A percentile compares a stretch with the other conserved stretches of the same genome.
Evolutionary conservation across 2,329 filamentous ascomycete species (phyloP).

Genomic region (Hortaea sp.): DNA sequence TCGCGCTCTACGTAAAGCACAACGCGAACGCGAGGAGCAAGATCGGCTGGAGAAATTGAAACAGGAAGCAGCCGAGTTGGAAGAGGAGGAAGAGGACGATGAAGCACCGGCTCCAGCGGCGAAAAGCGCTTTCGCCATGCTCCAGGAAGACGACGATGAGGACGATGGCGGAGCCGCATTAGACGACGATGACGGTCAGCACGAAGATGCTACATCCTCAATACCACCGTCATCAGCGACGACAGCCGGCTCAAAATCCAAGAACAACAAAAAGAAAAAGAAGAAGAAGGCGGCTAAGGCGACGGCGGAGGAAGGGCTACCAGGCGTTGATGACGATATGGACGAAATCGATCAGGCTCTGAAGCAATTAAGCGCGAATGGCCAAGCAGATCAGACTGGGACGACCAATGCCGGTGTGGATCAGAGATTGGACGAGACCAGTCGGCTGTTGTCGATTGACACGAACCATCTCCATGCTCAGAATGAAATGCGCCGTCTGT

Average conservation of each 20-base stretch:
- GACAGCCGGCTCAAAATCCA: slow-evolving; percentile 19
- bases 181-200: slow-evolving; percentile 17
- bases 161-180: slow-evolving; percentile 14
- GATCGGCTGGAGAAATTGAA: slow-evolving; percentile 35
- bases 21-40: slow-evolving; percentile 51
- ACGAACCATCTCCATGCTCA: slow-evolving; percentile 69
- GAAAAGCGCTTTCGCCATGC: slow-evolving; percentile 38
- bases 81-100: slow-evolving; percentile 30
- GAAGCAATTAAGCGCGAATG: slow-evolving; percentile 41
- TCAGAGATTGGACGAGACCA: slow-evolving; percentile 38
- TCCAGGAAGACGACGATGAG: slow-evolving; percentile 30
- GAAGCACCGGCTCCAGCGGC: slow-evolving; percentile 19
- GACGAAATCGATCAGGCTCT: slow-evolving; percentile 61
- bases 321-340: slow-evolving; percentile 20
- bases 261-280: slow-evolving; percentile 43
- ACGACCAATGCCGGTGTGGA: slow-evolving; percentile 18
- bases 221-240: background rate
- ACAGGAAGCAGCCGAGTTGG: slow-evolving; percentile 23
- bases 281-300: slow-evolving; percentile 49
- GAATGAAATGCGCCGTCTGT: slow-evolving; percentile 80
- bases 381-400: slow-evolving; percentile 7
- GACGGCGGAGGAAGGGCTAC: slow-evolving; percentile 14
- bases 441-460: slow-evolving; percentile 50
- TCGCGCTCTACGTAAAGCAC: slow-evolving; percentile 54
- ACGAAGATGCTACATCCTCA: slow-evolving; percentile 2